phyloP scores from a whole-genome alignment of 805 yeast species.

The Wickerhamomyces ciferrii region DNA sequence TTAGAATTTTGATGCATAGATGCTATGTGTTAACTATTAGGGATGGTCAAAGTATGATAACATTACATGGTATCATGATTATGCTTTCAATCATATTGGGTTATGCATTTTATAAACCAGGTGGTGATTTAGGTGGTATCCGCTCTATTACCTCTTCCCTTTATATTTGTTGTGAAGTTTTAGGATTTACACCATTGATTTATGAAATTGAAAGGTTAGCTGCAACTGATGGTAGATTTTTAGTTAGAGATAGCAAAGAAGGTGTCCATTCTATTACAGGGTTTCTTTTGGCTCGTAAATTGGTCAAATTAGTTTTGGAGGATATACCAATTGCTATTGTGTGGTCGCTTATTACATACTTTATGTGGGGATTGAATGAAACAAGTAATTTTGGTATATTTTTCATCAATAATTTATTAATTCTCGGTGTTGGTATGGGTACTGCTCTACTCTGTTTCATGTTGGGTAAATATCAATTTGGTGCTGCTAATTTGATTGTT shows the following conservation, averaged over 20 bases:
- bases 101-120: slow-evolving; percentile 72
- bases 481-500: slow-evolving; percentile 17
- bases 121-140: slow-evolving; percentile 52
- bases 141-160: slow-evolving; percentile 52
- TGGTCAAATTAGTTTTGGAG: slow-evolving; percentile 64
- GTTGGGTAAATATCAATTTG: slow-evolving; percentile 18
- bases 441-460: slow-evolving; percentile 42
- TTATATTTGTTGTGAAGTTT: slow-evolving; percentile 9
- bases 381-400: slow-evolving; percentile 50
- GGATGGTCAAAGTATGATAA: slow-evolving; percentile 35
- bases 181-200: slow-evolving; percentile 29
- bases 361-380: slow-evolving; percentile 68
- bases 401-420: slow-evolving; percentile 53
- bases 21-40: slow-evolving; percentile 35
- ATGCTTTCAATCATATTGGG: slow-evolving; percentile 40
- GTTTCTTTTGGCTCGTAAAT: slow-evolving; percentile 59
- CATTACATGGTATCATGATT: slow-evolving; percentile 13
- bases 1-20: slow-evolving; percentile 34
- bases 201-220: slow-evolving; percentile 58
- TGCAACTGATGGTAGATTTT: slow-evolving; percentile 48
- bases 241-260: slow-evolving; percentile 55
- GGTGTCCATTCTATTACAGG: slow-evolving; percentile 66
- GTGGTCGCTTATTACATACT: slow-evolving; percentile 60
- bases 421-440: slow-evolving; percentile 47
- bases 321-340: slow-evolving; percentile 60